A percentile compares a stretch with the other conserved stretches of the same genome.
phyloP scores from a whole-genome alignment of 2,329 filamentous ascomycete genomes.

The Talaromyces sp. region DNA sequence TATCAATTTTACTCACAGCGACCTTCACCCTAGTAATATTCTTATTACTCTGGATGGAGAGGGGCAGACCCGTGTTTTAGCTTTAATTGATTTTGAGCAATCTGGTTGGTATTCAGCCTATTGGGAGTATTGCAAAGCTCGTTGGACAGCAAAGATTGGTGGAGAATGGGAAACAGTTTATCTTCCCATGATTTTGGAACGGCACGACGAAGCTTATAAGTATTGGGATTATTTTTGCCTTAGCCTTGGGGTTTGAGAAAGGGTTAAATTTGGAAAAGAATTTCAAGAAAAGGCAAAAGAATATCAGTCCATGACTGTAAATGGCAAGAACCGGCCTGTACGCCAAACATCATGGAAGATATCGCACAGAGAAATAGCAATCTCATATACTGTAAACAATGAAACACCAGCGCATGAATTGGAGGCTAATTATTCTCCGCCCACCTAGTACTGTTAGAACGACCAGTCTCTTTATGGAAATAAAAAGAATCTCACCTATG shows the following conservation, averaged over 20 bases:
- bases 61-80: constrained; percentile 20
- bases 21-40: constrained; percentile 19
- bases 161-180: constrained; percentile 24
- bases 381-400: neutral
- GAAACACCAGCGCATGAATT: neutral
- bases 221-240: neutral
- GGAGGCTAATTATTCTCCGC: constrained; percentile 1
- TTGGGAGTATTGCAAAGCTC: constrained; percentile 29
- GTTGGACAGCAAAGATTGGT: constrained; percentile 17
- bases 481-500: constrained; percentile 12
- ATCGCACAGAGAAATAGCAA: no score
- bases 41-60: constrained; percentile 14
- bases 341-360: no score
- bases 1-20: constrained; percentile 22
- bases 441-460: neutral
- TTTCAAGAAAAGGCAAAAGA: no score
- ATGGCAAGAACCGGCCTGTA: no score
- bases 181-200: constrained; percentile 22
- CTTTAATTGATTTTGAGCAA: constrained; percentile 26
- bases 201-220: constrained; percentile 18
- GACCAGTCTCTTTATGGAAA: neutral
- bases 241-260: neutral
- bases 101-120: constrained; percentile 28
- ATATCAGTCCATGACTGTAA: no score
- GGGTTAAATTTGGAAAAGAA: no score